phyloP scores from a whole-genome alignment of 768 basidiomycete genomes.

The Termitomyces sp. region DNA sequence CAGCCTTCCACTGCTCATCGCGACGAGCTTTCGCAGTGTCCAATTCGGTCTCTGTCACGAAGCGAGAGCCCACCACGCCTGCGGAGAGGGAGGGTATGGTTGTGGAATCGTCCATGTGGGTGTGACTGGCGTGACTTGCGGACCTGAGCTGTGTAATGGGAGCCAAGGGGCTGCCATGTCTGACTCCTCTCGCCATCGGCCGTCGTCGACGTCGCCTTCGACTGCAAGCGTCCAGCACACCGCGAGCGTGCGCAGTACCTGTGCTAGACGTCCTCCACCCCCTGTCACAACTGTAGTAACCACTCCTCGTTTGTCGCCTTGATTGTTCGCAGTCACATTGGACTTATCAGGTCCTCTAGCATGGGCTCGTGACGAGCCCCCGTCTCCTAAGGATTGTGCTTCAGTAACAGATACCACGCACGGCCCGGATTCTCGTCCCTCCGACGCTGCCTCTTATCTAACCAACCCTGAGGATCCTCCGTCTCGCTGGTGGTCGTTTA shows the following conservation, averaged over 20 bases:
- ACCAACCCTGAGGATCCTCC: conserved; percentile 37
- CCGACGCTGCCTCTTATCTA: conserved; percentile 49
- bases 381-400: conserved; percentile 54
- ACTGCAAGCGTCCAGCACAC: conserved; percentile 27
- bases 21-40: conserved; percentile 64
- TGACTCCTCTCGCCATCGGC: conserved; percentile 25
- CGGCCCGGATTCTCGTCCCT: conserved; percentile 35
- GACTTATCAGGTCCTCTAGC: conserved; percentile 34
- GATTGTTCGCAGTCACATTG: conserved; percentile 3
- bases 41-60: conserved; percentile 75
- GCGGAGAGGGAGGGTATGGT: conserved; percentile 67
- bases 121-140: conserved; percentile 6
- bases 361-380: conserved; percentile 82
- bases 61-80: conserved; percentile 75
- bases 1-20: conserved; percentile 88
- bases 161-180: conserved; percentile 21
- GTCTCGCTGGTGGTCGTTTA: conserved; percentile 75
- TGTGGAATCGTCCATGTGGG: conserved; percentile 48
- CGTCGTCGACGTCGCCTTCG: conserved; percentile 26
- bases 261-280: conserved; percentile 31
- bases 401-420: conserved; percentile 22
- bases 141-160: neutral
- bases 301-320: conserved; percentile 53
- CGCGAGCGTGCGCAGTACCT: conserved; percentile 24
- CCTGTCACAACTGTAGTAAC: conserved; percentile 56